Base-by-base conservation (phyloP, 2,329 filamentous ascomycete species). In the Cadophora gregata region DNA sequence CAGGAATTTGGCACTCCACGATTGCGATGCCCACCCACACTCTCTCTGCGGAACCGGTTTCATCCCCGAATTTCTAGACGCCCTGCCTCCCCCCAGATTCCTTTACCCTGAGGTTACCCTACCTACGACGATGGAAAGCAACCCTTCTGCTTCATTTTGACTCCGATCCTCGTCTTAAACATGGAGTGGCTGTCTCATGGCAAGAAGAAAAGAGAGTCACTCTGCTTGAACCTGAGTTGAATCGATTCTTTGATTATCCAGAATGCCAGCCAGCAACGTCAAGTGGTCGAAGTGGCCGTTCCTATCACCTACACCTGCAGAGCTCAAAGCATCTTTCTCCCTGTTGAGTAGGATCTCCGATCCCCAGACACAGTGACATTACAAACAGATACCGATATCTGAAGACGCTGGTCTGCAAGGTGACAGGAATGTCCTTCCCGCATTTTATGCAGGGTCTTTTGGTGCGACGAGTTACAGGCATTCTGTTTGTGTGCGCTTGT, bases 371-470 rank as follows among this genome's bases (percentile, higher is more conserved):
- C 38, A 16, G 38, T 5, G 38, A 19, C 38, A 42, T 42, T 42
- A 42, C 38, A 42, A 19, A 42, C 14, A 42, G 5, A 42, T 42
- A 16, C 19, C 21, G 42, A 6, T 47, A 19, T 47, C 19, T 12
- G 19, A 8, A 21, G 2, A 21, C 5, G 38, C 14, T 42, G 38
- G 5, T 42, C 12, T 42, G 50, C 27, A 53, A 31, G 7, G 14
- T 3, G 2, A 21, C n/a, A 24, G 8, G 31, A n/a, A 36, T 55
- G 53, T 36, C 38, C n/a, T 16, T 24, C 31, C 53, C 53, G 6
- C 53, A 7, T n/a, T 56, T 31, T 4, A 36, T 56, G 53, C 53
- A 56, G 53, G 53, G 53, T 56, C 53, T 36, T 56, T 47, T 47
- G 58, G 63, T 65, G 56, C 21, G 29, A 65, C 51, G 24, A 25